These are phyloP conservation scores for Extremus antarcticus DNA, from an alignment of 495 filamentous ascomycete species.

Conservation along the genomic window DNA sequence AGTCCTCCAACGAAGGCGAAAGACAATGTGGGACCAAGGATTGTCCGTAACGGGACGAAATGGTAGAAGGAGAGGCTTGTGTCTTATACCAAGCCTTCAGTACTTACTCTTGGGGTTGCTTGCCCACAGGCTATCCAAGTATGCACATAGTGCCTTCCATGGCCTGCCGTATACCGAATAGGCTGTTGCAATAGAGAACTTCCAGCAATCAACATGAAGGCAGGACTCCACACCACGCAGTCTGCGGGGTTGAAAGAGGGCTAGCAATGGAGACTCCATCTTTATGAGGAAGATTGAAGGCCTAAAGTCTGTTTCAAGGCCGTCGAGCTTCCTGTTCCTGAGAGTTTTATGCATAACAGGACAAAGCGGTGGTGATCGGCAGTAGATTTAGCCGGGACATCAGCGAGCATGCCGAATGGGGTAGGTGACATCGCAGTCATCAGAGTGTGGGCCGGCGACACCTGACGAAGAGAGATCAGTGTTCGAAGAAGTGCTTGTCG, in stretches of 20 bases:
- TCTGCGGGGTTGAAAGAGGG: background rate
- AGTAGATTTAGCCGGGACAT: background rate
- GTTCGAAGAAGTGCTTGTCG: too few relatives aligned
- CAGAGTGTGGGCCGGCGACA: too few relatives aligned
- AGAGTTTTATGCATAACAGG: background rate
- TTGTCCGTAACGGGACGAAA: too few relatives aligned
- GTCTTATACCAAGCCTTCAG: background rate
- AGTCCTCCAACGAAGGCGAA: background rate
- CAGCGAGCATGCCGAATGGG: background rate
- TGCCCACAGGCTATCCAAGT: background rate
- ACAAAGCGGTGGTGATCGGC: background rate
- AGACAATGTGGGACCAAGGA: background rate
- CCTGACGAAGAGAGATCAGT: too few relatives aligned
- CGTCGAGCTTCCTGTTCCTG: background rate
- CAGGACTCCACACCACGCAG: background rate
- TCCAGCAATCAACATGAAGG: background rate
- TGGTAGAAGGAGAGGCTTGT: background rate
- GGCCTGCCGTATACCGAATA: background rate
- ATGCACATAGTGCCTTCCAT: too few relatives aligned
- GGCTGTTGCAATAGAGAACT: background rate
- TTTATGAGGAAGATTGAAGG: background rate
- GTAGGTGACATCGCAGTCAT: too few relatives aligned
- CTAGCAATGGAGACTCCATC: background rate
- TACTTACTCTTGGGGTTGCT: background rate
- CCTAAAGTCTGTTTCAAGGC: background rate